Conservation (phyloP, 1,139 yeast genomes). For the Candida dubliniensis region DNA sequence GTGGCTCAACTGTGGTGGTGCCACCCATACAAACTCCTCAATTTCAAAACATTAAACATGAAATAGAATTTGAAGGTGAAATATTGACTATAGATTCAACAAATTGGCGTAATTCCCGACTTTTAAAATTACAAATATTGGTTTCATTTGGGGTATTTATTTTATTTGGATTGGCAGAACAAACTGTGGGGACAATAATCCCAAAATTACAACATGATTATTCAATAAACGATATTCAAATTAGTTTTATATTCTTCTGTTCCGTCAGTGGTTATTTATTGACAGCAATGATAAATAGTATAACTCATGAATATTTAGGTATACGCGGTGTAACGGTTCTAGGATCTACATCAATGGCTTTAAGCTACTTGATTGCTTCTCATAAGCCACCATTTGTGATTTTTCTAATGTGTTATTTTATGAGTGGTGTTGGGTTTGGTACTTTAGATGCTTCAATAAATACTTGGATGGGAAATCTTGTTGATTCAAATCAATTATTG, state of each 20-base stretch:
- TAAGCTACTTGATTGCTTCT: slow-evolving; percentile 28
- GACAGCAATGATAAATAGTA: slow-evolving; percentile 39
- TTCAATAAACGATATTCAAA: slow-evolving; percentile 41
- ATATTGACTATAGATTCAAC: slow-evolving; percentile 32
- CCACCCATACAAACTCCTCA: not conserved
- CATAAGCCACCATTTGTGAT: slow-evolving; percentile 38
- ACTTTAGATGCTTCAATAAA: slow-evolving; percentile 60
- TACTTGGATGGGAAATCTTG: slow-evolving; percentile 57
- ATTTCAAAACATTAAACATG: slow-evolving; percentile 7
- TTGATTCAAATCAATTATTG: slow-evolving; percentile 59
- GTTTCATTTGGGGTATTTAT: slow-evolving; percentile 39
- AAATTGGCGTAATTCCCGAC: slow-evolving; percentile 41
- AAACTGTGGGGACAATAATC: slow-evolving; percentile 55
- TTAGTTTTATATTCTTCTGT: slow-evolving; percentile 36
- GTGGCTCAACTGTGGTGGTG: no score
- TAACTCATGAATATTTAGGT: slow-evolving; percentile 33
- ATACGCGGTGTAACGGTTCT: slow-evolving; percentile 38
- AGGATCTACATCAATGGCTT: slow-evolving; percentile 33
- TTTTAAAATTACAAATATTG: slow-evolving; percentile 41
- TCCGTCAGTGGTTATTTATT: slow-evolving; percentile 39
- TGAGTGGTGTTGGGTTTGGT: slow-evolving; percentile 62
- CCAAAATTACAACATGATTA: slow-evolving; percentile 50
- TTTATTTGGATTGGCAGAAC: slow-evolving; percentile 57
- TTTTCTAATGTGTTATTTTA: slow-evolving; percentile 35
- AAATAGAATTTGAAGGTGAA: slow-evolving; percentile 28